These are phyloP conservation scores for Lentinula sp. DNA, from an alignment of 768 basidiomycete species.

Conservation along the genomic window DNA sequence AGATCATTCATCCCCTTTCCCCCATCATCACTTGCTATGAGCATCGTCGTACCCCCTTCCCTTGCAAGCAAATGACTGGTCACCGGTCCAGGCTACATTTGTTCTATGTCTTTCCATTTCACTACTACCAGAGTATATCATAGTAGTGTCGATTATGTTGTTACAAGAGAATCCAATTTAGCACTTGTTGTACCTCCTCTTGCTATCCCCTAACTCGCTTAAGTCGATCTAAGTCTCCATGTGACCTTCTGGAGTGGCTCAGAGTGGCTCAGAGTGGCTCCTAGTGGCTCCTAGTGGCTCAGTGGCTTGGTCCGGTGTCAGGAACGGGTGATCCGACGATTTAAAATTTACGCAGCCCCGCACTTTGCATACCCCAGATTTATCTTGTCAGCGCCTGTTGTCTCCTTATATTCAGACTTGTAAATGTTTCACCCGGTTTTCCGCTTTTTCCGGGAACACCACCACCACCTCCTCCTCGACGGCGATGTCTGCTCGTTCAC, in stretches of 20 bases:
- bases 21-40: conserved; percentile 14
- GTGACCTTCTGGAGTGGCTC: too few relatives aligned
- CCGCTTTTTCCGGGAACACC: background rate
- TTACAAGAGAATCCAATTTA: too few relatives aligned
- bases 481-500: background rate
- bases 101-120: background rate
- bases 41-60: conserved; percentile 16
- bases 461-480: background rate
- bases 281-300: too few relatives aligned
- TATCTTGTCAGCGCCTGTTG: background rate
- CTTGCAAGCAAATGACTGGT: background rate
- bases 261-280: too few relatives aligned
- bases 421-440: background rate
- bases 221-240: too few relatives aligned
- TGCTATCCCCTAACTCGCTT: too few relatives aligned
- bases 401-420: background rate
- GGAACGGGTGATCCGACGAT: background rate
- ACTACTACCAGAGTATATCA: background rate
- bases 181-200: too few relatives aligned
- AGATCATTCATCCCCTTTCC: conserved; percentile 1
- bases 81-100: too few relatives aligned
- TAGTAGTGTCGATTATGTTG: background rate
- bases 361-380: background rate
- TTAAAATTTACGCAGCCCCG: background rate
- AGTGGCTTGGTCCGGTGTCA: background rate